Conservation (phyloP, 148 eudicot species). For the Cornus kousa region DNA sequence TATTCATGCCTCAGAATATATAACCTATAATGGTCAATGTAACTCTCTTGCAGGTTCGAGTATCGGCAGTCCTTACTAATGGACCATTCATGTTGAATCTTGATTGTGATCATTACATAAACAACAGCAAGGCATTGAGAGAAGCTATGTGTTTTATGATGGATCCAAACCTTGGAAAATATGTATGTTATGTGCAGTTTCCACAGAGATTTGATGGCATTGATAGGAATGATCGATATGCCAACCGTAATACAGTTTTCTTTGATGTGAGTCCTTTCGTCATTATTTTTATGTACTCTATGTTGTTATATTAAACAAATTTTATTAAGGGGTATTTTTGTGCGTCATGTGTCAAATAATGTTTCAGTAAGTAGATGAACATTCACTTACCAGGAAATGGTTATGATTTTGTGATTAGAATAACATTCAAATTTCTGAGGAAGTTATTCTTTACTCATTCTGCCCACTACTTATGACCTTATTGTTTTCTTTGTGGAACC, state of each 20-base stretch:
- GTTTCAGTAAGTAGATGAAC: neutral
- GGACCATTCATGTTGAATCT: conserved; percentile 57
- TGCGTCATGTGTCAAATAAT: neutral
- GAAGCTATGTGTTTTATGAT: conserved; percentile 72
- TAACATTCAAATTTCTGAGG: too few relatives aligned
- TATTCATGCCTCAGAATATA: neutral
- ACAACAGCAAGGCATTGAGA: conserved; percentile 49
- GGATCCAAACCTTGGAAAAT: conserved; percentile 58
- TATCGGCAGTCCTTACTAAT: conserved; percentile 62
- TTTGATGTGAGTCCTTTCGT: conserved; percentile 47
- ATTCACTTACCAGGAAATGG: neutral
- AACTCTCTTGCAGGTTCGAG: conserved; percentile 36
- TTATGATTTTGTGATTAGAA: too few relatives aligned
- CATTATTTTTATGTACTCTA: neutral
- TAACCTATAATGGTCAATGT: neutral
- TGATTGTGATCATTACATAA: conserved; percentile 67
- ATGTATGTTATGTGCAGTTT: conserved; percentile 59
- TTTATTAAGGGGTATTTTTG: neutral
- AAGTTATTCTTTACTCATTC: neutral
- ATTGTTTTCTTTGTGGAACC: neutral
- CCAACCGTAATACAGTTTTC: conserved; percentile 58
- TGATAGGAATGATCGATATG: conserved; percentile 56
- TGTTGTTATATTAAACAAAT: neutral
- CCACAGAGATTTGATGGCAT: conserved; percentile 69
- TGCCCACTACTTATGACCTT: neutral